Evolutionary conservation across 192 early-diverging fungal genomes (phyloP).

Genomic region (Backusella sp.): DNA sequence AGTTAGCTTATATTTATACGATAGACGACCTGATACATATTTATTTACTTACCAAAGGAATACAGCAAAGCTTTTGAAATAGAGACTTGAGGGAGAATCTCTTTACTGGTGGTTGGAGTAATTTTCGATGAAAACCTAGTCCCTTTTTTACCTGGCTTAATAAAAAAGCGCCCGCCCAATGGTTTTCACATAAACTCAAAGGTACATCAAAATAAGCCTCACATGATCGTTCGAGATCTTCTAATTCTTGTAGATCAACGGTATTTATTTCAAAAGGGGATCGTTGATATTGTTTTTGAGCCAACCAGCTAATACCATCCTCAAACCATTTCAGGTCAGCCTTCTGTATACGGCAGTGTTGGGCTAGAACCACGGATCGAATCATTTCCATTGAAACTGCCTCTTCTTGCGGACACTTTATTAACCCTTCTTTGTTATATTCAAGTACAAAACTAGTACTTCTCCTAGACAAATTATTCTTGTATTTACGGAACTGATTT

Average conservation of each 20-base stretch:
- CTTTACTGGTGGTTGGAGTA: background rate
- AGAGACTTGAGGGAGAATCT: background rate
- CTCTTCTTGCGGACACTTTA: background rate
- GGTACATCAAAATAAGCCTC: slow-evolving; percentile 12
- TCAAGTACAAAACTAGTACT: background rate
- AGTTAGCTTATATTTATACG: background rate
- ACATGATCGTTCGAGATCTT: slow-evolving; percentile 16
- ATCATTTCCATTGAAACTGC: slow-evolving; percentile 5
- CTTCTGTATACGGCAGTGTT: background rate
- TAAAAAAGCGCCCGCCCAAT: background rate
- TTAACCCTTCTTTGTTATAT: slow-evolving; percentile 6
- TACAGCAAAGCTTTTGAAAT: background rate
- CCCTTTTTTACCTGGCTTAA: background rate
- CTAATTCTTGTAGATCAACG: background rate
- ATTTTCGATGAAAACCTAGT: background rate
- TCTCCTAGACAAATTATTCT: background rate
- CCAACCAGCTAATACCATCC: background rate
- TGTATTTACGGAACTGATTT: background rate
- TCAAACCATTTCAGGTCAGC: slow-evolving; percentile 11
- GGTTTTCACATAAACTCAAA: slow-evolving; percentile 11
- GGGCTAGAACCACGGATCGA: background rate
- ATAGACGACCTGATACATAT: background rate
- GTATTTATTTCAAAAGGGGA: background rate
- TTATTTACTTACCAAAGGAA: background rate
- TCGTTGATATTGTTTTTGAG: slow-evolving; percentile 10